Percentiles rank a stretch among this genome's conserved stretches.
Conservation (phyloP, 495 filamentous ascomycete genomes). For the Penicillium paxilli region DNA sequence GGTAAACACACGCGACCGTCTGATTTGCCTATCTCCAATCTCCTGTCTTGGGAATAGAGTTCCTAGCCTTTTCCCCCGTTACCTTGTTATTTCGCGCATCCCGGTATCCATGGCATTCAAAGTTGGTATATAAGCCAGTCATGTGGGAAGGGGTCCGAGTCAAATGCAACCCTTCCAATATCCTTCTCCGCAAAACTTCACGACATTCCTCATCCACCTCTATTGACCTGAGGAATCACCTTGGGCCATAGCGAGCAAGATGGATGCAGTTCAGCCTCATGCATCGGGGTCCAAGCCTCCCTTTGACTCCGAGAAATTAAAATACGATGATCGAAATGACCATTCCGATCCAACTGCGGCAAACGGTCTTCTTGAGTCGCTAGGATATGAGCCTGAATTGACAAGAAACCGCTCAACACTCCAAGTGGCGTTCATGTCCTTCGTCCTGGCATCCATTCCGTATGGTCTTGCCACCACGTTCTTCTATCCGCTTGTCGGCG, state of each 20-base stretch:
- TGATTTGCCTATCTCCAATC: conserved; percentile 2
- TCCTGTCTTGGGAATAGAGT: background rate
- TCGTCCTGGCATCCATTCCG: conserved; percentile 52
- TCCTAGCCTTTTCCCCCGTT: background rate
- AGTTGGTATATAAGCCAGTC: background rate
- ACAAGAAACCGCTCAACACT: conserved; percentile 51
- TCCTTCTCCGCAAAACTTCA: background rate
- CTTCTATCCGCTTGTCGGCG: conserved; percentile 59
- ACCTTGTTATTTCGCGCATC: background rate
- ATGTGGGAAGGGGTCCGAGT: background rate
- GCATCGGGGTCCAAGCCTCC: background rate
- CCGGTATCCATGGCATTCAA: background rate
- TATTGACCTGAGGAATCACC: background rate
- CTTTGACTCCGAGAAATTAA: background rate
- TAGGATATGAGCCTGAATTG: conserved; percentile 57
- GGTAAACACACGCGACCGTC: background rate
- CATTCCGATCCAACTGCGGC: conserved; percentile 15
- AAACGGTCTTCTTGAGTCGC: conserved; percentile 26
- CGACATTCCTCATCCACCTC: background rate
- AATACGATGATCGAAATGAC: background rate
- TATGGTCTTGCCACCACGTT: conserved; percentile 64
- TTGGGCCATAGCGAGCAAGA: conserved; percentile 3
- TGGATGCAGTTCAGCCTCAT: background rate
- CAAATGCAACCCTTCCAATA: background rate
- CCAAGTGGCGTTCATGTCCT: conserved; percentile 31